Conservation (phyloP, 208 protist species). For the Trypanosoma boissoni region DNA sequence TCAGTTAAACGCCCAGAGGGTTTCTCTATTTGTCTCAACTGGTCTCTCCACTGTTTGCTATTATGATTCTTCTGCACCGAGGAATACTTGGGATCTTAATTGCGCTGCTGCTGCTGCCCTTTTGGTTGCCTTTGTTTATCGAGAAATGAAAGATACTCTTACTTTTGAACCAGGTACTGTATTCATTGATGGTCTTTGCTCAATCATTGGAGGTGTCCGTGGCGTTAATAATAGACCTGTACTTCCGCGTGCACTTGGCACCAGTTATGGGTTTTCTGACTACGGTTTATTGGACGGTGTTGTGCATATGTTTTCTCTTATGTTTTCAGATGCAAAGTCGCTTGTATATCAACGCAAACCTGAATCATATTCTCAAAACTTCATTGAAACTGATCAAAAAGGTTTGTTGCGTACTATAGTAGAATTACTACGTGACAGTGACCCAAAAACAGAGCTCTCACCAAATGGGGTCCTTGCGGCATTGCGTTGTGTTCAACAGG, state of each 20-base stretch:
- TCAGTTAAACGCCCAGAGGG: conserved; percentile 65
- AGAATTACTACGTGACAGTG: conserved; percentile 68
- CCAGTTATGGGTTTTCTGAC: conserved; percentile 86
- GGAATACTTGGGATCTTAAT: conserved; percentile 41
- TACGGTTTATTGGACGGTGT: conserved; percentile 89
- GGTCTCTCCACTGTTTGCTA: conserved; percentile 63
- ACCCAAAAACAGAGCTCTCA: conserved; percentile 68
- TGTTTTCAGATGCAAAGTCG: conserved; percentile 74
- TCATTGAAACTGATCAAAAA: conserved; percentile 57
- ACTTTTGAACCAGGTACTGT: conserved; percentile 55
- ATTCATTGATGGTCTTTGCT: conserved; percentile 42
- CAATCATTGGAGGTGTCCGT: conserved; percentile 39
- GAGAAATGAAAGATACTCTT: conserved; percentile 82
- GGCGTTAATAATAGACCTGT: conserved; percentile 33
- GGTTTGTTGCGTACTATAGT: conserved; percentile 51
- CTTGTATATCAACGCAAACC: conserved; percentile 48
- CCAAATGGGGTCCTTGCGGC: conserved; percentile 76
- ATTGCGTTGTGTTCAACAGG: conserved; percentile 69
- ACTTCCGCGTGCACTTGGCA: conserved; percentile 63
- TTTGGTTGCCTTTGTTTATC: conserved; percentile 74
- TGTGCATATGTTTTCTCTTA: conserved; percentile 80
- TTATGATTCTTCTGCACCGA: conserved; percentile 36
- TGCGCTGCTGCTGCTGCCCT: conserved; percentile 70
- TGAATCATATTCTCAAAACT: conserved; percentile 7
- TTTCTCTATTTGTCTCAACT: conserved; percentile 57